Evolutionary conservation across 2,329 filamentous ascomycete genomes (phyloP).

Genomic region (Aulographum hederae): DNA sequence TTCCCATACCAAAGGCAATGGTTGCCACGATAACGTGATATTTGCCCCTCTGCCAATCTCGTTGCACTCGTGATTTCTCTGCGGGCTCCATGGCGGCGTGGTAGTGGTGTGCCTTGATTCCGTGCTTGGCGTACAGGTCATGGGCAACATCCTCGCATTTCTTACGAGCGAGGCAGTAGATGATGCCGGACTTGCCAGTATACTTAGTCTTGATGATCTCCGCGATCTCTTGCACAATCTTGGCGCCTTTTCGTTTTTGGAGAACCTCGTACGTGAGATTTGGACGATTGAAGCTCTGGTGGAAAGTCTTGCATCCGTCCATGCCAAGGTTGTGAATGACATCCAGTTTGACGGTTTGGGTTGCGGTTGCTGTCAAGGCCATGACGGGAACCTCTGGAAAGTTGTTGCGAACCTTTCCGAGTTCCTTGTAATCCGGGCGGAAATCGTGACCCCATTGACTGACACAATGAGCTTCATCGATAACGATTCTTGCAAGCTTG

Average conservation of each 20-base stretch:
- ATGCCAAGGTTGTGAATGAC: constrained; percentile 86
- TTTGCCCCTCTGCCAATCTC: constrained; percentile 61
- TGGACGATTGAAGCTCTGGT: constrained; percentile 91
- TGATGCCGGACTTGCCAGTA: constrained; percentile 59
- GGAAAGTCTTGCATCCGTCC: constrained; percentile 56
- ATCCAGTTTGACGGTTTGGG: constrained; percentile 78
- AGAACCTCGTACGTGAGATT: constrained; percentile 78
- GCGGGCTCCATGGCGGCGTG: constrained; percentile 59
- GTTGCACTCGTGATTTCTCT: constrained; percentile 55
- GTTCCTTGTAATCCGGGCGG: constrained; percentile 78
- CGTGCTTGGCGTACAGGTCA: constrained; percentile 39
- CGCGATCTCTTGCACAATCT: constrained; percentile 36
- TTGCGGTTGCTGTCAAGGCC: constrained; percentile 89
- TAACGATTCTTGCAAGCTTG: constrained; percentile 76
- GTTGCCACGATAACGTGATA: constrained; percentile 90
- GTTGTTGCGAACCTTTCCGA: constrained; percentile 54
- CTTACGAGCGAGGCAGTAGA: constrained; percentile 79
- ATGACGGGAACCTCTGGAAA: constrained; percentile 77
- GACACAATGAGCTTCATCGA: constrained; percentile 98
- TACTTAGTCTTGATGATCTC: constrained; percentile 55
- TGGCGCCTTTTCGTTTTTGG: constrained; percentile 44
- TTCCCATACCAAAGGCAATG: constrained; percentile 99
- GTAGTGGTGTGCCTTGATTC: constrained; percentile 65
- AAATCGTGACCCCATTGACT: constrained; percentile 99
- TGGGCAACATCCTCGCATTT: constrained; percentile 65